Conservation (phyloP, 1,284 basidiomycete genomes). For the Melanopsichium pennsylvanicum region DNA sequence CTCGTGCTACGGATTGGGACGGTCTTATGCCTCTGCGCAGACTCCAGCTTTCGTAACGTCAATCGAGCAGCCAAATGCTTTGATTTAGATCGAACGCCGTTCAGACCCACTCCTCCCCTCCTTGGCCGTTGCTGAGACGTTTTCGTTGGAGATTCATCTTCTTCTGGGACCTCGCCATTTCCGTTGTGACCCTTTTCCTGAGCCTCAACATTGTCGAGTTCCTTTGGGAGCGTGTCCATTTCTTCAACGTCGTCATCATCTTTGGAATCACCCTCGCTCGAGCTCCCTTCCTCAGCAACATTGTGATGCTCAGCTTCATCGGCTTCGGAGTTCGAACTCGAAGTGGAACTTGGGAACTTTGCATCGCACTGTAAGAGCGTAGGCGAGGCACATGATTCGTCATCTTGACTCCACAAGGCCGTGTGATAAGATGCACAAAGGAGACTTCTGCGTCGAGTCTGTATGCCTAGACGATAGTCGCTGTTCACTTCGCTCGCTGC, state of each 20-base stretch:
- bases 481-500: background rate
- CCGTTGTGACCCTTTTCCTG: too few relatives aligned
- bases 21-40: background rate
- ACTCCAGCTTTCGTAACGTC: slow-evolving; percentile 20
- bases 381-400: slow-evolving; percentile 2
- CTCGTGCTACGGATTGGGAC: slow-evolving; percentile 14
- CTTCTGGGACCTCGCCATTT: too few relatives aligned
- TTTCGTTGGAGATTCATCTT: too few relatives aligned
- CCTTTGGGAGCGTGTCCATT: background rate
- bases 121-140: too few relatives aligned
- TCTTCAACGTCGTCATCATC: background rate
- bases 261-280: background rate
- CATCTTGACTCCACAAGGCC: slow-evolving; percentile 32
- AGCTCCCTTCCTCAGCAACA: background rate
- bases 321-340: too few relatives aligned
- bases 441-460: slow-evolving; percentile 2
- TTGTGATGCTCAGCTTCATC: background rate
- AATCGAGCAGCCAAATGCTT: slow-evolving; percentile 16
- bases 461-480: background rate
- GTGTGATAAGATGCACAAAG: slow-evolving; percentile 40
- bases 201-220: too few relatives aligned
- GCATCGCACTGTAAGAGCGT: background rate
- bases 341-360: background rate
- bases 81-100: slow-evolving; percentile 6
- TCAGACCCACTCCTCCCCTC: background rate